Base-by-base conservation (phyloP, 169 alveolate genomes). In the Eimeria acervulina region DNA sequence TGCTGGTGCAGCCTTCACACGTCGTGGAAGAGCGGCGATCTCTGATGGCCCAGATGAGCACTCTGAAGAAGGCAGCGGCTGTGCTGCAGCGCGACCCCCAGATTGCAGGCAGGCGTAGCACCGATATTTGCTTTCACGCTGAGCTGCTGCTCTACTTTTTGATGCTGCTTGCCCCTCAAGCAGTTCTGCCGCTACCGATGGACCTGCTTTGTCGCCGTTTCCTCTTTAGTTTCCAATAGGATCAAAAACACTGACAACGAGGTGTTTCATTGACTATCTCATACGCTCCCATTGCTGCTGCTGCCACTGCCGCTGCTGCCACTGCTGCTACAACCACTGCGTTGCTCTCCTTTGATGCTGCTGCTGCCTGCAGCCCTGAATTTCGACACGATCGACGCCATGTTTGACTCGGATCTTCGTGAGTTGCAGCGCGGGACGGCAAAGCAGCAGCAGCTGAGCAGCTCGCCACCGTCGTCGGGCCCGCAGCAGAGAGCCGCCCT, bases 11-110 rank as follows among this genome's bases (percentile, higher is more conserved):
- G 95, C 96, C 96, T 4, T 93, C 95, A 13, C 95, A 95, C 76
- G 87, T 95, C 59, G 72, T 88, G 74, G 96, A 95, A 68, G 96
- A 95, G 92, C 83, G 96, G 5, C 87, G 94, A 42, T 42, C 80
- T 17, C 63, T 95, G 66, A 44, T 61, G 70, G 47, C 80, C n/a
- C 96, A 95, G 95, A 59, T 83, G 85, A 66, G 80, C 44, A 84
- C 94, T 19, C 76, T 95, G 90, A 70, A 95, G 96, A 87, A 87
- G 85, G 96, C 96, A 21, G 81, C 96, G 0, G 93, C 89, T 12
- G 94, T 95, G 42, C 93, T 95, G 76, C 96, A 95, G 90, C 76
- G 94, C 31, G 96, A 95, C 42, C 96, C 96, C 38, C 61, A 68
- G 15, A 90, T 90, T 51, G 95, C 95, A 52, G 91, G 91, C 59